Percentiles rank a stretch among this genome's conserved stretches.
phyloP scores from a whole-genome alignment of 1,284 basidiomycete genomes.

The Trametes sp. region DNA sequence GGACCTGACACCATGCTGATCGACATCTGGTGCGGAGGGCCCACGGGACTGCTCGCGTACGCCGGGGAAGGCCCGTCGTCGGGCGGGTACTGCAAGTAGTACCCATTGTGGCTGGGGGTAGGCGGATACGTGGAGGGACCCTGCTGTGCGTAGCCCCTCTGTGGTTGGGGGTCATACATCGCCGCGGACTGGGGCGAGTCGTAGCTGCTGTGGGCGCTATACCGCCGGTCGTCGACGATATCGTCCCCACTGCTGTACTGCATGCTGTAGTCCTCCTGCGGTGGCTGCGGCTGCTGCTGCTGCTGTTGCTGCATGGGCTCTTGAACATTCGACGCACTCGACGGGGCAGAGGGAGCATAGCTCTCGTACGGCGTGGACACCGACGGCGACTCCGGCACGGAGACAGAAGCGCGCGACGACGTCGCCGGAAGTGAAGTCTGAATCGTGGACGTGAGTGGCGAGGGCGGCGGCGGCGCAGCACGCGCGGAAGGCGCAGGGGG shows the following conservation, averaged over 20 bases:
- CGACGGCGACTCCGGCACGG: slow-evolving; percentile 23
- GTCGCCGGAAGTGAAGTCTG: slow-evolving; percentile 11
- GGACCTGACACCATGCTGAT: slow-evolving; percentile 25
- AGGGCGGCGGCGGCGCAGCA: slow-evolving; percentile 16
- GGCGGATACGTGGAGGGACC: slow-evolving; percentile 32
- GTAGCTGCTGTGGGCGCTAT: slow-evolving; percentile 29
- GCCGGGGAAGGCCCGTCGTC: slow-evolving; percentile 19
- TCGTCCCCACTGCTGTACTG: slow-evolving; percentile 34
- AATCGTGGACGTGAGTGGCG: slow-evolving; percentile 19
- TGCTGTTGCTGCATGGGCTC: slow-evolving; percentile 19
- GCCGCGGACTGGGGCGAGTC: slow-evolving; percentile 32
- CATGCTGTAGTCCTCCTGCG: slow-evolving; percentile 35
- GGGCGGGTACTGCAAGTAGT: slow-evolving; percentile 33
- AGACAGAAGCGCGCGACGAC: slow-evolving; percentile 19
- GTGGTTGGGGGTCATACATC: slow-evolving; percentile 31
- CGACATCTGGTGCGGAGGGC: slow-evolving; percentile 17
- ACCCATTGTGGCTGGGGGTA: slow-evolving; percentile 24
- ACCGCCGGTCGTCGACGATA: slow-evolving; percentile 30
- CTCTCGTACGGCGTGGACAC: slow-evolving; percentile 23
- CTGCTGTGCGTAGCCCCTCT: slow-evolving; percentile 19
- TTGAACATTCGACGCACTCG: slow-evolving; percentile 5
- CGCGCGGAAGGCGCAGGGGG: slow-evolving; percentile 9
- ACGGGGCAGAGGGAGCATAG: slow-evolving; percentile 22
- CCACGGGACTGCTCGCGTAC: slow-evolving; percentile 27
- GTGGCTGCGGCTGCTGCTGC: background rate